A percentile compares a stretch with the other conserved stretches of the same genome.
phyloP scores from a whole-genome alignment of 345 rosid species.

The Acer saccharum region DNA sequence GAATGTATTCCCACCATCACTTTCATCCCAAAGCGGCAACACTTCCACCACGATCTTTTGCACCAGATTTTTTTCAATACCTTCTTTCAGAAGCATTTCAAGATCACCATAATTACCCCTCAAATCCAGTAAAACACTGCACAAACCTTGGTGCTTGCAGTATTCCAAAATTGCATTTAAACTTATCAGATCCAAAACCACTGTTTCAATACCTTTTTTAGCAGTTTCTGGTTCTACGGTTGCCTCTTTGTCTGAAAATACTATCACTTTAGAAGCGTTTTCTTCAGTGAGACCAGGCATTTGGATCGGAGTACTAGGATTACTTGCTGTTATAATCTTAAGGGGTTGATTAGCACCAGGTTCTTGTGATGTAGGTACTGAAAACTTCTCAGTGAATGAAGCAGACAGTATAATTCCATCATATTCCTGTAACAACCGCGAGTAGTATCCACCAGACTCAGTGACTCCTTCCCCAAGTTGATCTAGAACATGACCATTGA shows the following conservation, averaged over 20 bases:
- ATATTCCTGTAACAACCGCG: slow-evolving; percentile 68
- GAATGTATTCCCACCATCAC: slow-evolving; percentile 15
- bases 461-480: slow-evolving; percentile 66
- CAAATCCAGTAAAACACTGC: slow-evolving; percentile 66
- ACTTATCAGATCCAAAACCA: slow-evolving; percentile 43
- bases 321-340: slow-evolving; percentile 41
- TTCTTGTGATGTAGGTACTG: slow-evolving; percentile 54
- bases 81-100: slow-evolving; percentile 54
- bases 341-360: slow-evolving; percentile 66
- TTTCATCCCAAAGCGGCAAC: slow-evolving; percentile 57
- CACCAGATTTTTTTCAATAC: slow-evolving; percentile 46
- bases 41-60: slow-evolving; percentile 64
- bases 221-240: slow-evolving; percentile 32
- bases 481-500: slow-evolving; percentile 55
- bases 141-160: slow-evolving; percentile 51
- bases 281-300: slow-evolving; percentile 33
- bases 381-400: slow-evolving; percentile 35
- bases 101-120: slow-evolving; percentile 52
- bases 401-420: slow-evolving; percentile 64
- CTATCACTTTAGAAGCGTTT: slow-evolving; percentile 35
- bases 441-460: slow-evolving; percentile 68
- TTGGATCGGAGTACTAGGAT: slow-evolving; percentile 28
- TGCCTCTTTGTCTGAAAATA: slow-evolving; percentile 41
- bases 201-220: slow-evolving; percentile 43
- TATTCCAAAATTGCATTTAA: slow-evolving; percentile 55